Base-by-base conservation (phyloP, 352 stramenopile genomes). In the Phytophthora sojae region DNA sequence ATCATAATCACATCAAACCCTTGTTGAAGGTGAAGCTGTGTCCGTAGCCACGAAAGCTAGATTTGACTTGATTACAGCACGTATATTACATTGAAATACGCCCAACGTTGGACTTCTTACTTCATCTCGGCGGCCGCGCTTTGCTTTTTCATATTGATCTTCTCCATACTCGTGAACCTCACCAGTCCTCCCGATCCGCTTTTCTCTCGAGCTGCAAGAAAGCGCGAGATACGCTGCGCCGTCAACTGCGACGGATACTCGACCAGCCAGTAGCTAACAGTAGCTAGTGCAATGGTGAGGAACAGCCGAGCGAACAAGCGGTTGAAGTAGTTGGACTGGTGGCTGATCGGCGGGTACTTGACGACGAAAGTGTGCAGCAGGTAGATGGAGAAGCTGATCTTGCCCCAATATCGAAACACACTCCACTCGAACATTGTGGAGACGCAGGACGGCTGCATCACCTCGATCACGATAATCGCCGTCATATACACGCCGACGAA, bases 371-470 rank as follows among this genome's bases (percentile, higher is more conserved):
- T 73, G 65, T 85, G 78, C 15, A 85, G 64, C 49, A 85, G 39
- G 39, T 85, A 85, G 53, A 83, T 75, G 0, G 78, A 86, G 58
- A 76, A 86, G 49, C 75, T 83, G 65, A 86, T 71, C 66, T 86
- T 83, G 30, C 78, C 78, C 30, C 67, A 77, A 57, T 71, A 86
- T 4, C 59, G 63, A 1, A 83, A 32, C 6, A 82, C 32, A 26
- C 60, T 75, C 75, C 72, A 86, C 69, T 86, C 79, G 49, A 86
- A 73, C 67, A 76, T 67, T 1, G 59, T 55, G 2, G 75, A 80
- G 2, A 86, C 26, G 14, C 61, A 69, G 0, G 72, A 81, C 6
- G 75, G 75, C n/a, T 65, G 61, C 23, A 86, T 44, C 30, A 86
- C 68, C 59, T 86, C 78, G 30, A 75, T 71, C 25, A 83, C 54